Evolutionary conservation across 2,329 filamentous ascomycete species (phyloP).

Genomic region (Akanthomyces muscarius): DNA sequence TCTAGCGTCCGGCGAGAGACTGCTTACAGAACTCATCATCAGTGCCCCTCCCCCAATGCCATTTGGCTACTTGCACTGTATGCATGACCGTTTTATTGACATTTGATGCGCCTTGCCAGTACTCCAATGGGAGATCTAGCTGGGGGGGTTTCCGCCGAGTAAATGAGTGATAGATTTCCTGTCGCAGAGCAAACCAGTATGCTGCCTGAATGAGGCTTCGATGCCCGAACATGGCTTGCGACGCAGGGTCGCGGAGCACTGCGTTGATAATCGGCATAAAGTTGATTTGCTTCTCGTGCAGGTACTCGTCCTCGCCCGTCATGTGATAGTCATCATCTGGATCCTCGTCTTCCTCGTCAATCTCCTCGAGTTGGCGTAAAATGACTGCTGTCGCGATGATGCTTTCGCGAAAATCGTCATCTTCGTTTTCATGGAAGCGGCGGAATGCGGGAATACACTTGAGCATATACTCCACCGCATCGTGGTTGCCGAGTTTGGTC

Average conservation of each 20-base stretch:
- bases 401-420: slow-evolving; percentile 38
- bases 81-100: slow-evolving; percentile 40
- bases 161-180: slow-evolving; percentile 40
- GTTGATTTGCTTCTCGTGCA: slow-evolving; percentile 30
- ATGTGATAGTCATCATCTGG: slow-evolving; percentile 8
- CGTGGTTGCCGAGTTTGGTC: slow-evolving; percentile 32
- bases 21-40: slow-evolving; percentile 36
- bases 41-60: slow-evolving; percentile 36
- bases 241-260: slow-evolving; percentile 35
- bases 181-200: slow-evolving; percentile 40
- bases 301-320: slow-evolving; percentile 8
- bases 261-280: slow-evolving; percentile 40
- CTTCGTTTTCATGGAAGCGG: slow-evolving; percentile 33
- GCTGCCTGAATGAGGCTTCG: slow-evolving; percentile 36
- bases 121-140: slow-evolving; percentile 32
- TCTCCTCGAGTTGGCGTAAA: slow-evolving; percentile 38
- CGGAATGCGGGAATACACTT: slow-evolving; percentile 38
- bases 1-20: not conserved
- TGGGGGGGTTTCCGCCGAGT: slow-evolving; percentile 36
- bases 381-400: slow-evolving; percentile 40
- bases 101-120: slow-evolving; percentile 32
- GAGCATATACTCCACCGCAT: slow-evolving; percentile 38
- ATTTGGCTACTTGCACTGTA: slow-evolving; percentile 38
- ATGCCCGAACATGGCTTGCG: slow-evolving; percentile 33
- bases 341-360: slow-evolving; percentile 33